These are phyloP conservation scores for Madurella fahalii DNA, from an alignment of 2,329 filamentous ascomycete species.

Conservation along the genomic window DNA sequence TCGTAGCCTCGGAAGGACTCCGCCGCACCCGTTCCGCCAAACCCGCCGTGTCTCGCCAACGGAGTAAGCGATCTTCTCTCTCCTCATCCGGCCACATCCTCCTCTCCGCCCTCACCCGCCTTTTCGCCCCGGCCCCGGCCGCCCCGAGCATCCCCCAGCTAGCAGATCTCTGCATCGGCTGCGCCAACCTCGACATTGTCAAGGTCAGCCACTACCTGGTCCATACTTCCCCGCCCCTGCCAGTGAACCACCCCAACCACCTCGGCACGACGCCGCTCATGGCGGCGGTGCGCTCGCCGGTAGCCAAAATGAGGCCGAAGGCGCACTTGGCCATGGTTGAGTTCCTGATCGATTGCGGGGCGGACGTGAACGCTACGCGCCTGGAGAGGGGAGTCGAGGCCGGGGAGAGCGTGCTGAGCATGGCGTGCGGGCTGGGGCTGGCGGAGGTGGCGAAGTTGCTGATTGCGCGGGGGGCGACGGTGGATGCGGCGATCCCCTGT, in stretches of 20 bases:
- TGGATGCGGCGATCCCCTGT: slow-evolving; percentile 7
- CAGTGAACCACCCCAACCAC: slow-evolving; percentile 20
- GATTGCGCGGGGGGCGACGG: slow-evolving; percentile 13
- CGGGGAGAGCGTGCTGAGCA: slow-evolving; percentile 11
- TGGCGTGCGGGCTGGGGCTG: slow-evolving; percentile 11
- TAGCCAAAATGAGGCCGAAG: neutral
- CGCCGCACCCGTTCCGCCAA: no score
- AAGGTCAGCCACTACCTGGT: slow-evolving; percentile 19
- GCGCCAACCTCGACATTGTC: slow-evolving; percentile 19
- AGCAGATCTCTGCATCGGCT: slow-evolving; percentile 22
- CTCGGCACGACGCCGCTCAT: slow-evolving; percentile 21
- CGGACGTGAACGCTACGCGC: slow-evolving; percentile 15
- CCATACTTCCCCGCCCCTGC: neutral
- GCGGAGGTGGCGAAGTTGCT: slow-evolving; percentile 15
- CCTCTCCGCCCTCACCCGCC: slow-evolving; percentile 5
- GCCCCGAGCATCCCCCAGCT: slow-evolving; percentile 4
- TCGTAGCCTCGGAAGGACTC: no score
- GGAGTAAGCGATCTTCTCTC: neutral
- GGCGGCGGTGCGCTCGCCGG: slow-evolving; percentile 11
- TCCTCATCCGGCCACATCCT: slow-evolving; percentile 12
- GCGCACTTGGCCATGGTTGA: slow-evolving; percentile 20
- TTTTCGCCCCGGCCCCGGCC: neutral
- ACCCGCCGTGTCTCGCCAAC: no score
- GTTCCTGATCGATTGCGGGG: slow-evolving; percentile 23
- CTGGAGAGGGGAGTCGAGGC: neutral